Percentiles rank a stretch among this genome's conserved stretches.
Evolutionary conservation across 805 yeast species (phyloP).

Genomic region (Komagataella phaffii): DNA sequence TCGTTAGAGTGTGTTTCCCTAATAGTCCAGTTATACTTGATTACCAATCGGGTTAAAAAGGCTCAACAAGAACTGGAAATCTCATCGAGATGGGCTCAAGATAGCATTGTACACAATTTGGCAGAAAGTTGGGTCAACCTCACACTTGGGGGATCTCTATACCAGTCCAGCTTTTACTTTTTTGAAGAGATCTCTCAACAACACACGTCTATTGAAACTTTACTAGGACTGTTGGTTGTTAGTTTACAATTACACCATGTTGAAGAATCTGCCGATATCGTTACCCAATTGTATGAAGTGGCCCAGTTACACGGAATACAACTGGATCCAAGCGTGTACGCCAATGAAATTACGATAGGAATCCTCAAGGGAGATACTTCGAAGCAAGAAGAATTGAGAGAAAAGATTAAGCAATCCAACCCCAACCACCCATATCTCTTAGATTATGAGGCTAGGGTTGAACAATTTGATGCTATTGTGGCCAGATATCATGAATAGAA

Average conservation of each 20-base stretch:
- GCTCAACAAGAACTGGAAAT: constrained; percentile 30
- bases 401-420: constrained; percentile 29
- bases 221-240: constrained; percentile 55
- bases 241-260: constrained; percentile 68
- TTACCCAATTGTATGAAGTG: constrained; percentile 24
- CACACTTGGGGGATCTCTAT: constrained; percentile 20
- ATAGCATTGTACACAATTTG: constrained; percentile 63
- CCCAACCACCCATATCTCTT: constrained; percentile 43
- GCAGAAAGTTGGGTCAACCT: constrained; percentile 63
- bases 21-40: constrained; percentile 24
- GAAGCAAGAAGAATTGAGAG: constrained; percentile 23
- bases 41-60: constrained; percentile 26
- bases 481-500: constrained; percentile 27
- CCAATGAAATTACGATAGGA: constrained; percentile 52
- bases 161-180: constrained; percentile 40
- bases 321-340: constrained; percentile 27
- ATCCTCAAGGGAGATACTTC: constrained; percentile 35
- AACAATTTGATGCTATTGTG: constrained; percentile 57
- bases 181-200: constrained; percentile 72
- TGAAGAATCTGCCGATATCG: constrained; percentile 69
- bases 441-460: constrained; percentile 49
- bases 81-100: constrained; percentile 42
- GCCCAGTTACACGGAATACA: constrained; percentile 11
- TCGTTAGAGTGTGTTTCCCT: constrained; percentile 23
- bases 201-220: constrained; percentile 29